phyloP scores from a whole-genome alignment of 495 filamentous ascomycete species.

The Aspergillus egyptiacus region DNA sequence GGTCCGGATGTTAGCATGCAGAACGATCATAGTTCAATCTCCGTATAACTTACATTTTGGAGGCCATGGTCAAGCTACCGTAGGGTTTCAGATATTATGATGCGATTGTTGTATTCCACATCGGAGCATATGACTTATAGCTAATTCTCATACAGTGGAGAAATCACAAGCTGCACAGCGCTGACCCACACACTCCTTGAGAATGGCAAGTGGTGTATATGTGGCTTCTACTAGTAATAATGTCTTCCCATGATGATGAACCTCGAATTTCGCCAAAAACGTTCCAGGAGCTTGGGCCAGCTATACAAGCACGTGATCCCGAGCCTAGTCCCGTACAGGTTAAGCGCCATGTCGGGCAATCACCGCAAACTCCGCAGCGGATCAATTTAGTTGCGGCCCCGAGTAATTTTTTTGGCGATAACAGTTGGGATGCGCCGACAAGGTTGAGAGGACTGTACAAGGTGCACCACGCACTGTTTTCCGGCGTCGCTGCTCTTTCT shows the following conservation, averaged over 20 bases:
- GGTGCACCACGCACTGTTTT: constrained; percentile 16
- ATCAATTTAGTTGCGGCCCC: constrained; percentile 31
- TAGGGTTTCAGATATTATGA: constrained; percentile 11
- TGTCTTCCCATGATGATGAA: not conserved
- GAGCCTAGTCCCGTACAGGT: constrained; percentile 9
- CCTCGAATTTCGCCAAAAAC: constrained; percentile 10
- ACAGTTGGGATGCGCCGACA: constrained; percentile 20
- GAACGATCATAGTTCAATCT: not conserved
- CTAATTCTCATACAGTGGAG: no score
- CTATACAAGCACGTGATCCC: constrained; percentile 25
- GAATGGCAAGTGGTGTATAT: no score
- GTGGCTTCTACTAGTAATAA: no score
- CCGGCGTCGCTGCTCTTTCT: constrained; percentile 28
- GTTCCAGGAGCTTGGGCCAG: constrained; percentile 24
- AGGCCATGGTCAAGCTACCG: constrained; percentile 31
- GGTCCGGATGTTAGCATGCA: not conserved
- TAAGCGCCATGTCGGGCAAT: constrained; percentile 13
- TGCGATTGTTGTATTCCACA: constrained; percentile 10
- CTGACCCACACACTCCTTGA: no score
- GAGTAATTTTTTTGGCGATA: constrained; percentile 42
- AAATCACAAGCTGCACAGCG: no score
- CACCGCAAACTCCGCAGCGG: constrained; percentile 31
- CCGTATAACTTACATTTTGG: constrained; percentile 74
- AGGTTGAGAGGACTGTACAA: constrained; percentile 13
- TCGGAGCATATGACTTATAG: no score